Evolutionary conservation across 495 filamentous ascomycete genomes (phyloP).

Genomic region (Hypoxylon perforatum): DNA sequence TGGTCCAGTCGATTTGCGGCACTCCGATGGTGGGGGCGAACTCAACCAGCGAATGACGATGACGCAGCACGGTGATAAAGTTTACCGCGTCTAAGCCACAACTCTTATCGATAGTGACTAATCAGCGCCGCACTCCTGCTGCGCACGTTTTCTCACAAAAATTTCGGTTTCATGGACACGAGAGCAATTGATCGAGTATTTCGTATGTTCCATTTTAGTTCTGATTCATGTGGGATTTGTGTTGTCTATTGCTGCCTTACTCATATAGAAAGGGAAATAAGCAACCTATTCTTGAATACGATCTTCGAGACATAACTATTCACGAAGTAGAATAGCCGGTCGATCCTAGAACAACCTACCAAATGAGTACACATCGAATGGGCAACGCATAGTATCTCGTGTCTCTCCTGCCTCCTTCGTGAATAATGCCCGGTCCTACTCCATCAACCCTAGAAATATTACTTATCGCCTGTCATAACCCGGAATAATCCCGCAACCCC

Average conservation of each 20-base stretch:
- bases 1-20: not conserved
- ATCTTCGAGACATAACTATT: not conserved
- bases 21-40: conserved; percentile 30
- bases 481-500: too few species aligned
- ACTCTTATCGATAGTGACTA: conserved; percentile 1
- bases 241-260: too few species aligned
- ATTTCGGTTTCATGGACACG: too few species aligned
- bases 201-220: too few species aligned
- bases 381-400: not conserved
- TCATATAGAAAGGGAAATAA: too few species aligned
- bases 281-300: not conserved
- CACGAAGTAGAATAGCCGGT: not conserved
- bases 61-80: conserved; percentile 29
- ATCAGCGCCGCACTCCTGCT: not conserved
- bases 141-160: too few species aligned
- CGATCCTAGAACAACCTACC: not conserved
- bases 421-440: too few species aligned
- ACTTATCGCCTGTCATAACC: too few species aligned
- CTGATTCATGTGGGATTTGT: too few species aligned
- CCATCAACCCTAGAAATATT: too few species aligned
- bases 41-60: conserved; percentile 21
- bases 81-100: conserved; percentile 10
- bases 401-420: too few species aligned
- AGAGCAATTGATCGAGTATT: too few species aligned
- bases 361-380: not conserved